phyloP scores from a whole-genome alignment of 1,284 basidiomycete species.

The Irpex sp. region DNA sequence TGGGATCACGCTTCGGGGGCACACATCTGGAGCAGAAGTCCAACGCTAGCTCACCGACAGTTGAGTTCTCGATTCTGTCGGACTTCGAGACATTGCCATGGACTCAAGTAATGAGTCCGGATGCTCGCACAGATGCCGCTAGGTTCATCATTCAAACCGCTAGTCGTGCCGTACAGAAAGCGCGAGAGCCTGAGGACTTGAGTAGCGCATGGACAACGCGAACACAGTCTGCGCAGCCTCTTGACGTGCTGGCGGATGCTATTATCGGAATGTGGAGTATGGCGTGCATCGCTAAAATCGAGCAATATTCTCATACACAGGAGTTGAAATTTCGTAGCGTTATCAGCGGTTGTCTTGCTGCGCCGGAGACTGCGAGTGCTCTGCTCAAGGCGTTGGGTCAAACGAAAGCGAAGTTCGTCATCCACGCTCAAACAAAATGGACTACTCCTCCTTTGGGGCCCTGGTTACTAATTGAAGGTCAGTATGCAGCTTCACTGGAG shows the following conservation, averaged over 20 bases:
- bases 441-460: background rate
- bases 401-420: background rate
- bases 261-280: background rate
- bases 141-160: background rate
- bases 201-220: background rate
- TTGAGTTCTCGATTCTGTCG: background rate
- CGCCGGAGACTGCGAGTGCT: background rate
- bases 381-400: background rate
- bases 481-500: background rate
- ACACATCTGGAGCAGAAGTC: background rate
- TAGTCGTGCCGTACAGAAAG: background rate
- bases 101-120: background rate
- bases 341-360: background rate
- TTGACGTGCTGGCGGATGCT: background rate
- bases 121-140: background rate
- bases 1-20: background rate
- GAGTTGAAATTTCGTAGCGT: background rate
- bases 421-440: background rate
- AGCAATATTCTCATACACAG: background rate
- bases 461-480: background rate
- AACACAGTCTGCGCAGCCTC: background rate
- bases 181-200: background rate
- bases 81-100: background rate
- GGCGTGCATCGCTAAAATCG: background rate
- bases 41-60: background rate